Evolutionary conservation across 345 rosid genomes (phyloP).

Genomic region (Stellera chamaejasme): DNA sequence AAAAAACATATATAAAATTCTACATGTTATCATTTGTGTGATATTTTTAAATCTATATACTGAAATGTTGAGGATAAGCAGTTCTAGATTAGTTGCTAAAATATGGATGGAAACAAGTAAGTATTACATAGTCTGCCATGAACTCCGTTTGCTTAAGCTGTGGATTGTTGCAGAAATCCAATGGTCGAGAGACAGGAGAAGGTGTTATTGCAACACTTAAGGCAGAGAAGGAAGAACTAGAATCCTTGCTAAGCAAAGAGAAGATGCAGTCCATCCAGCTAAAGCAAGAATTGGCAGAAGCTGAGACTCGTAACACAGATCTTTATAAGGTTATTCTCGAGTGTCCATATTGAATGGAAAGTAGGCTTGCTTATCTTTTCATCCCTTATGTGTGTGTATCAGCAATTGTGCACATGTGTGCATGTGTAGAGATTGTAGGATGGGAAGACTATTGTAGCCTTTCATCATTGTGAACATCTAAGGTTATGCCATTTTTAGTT

Average conservation of each 20-base stretch:
- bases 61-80: too few species aligned
- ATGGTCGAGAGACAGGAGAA: conserved; percentile 40
- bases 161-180: conserved; percentile 39
- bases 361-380: not conserved
- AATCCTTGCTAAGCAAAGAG: conserved; percentile 64
- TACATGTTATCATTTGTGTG: too few species aligned
- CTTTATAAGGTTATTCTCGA: conserved; percentile 57
- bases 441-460: not conserved
- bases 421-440: not conserved
- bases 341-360: not conserved
- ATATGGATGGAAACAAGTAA: not conserved
- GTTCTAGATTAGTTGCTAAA: too few species aligned
- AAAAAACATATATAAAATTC: too few species aligned
- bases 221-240: conserved; percentile 79
- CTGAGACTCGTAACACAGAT: conserved; percentile 64
- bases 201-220: conserved; percentile 42
- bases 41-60: too few species aligned
- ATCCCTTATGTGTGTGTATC: too few species aligned
- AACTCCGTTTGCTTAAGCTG: conserved; percentile 3
- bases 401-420: not conserved
- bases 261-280: conserved; percentile 54
- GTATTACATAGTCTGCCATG: not conserved
- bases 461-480: too few species aligned
- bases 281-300: conserved; percentile 71
- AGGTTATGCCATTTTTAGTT: too few species aligned